Conservation (phyloP, 1,284 basidiomycete species). For the Limonomyces culmigenus region DNA sequence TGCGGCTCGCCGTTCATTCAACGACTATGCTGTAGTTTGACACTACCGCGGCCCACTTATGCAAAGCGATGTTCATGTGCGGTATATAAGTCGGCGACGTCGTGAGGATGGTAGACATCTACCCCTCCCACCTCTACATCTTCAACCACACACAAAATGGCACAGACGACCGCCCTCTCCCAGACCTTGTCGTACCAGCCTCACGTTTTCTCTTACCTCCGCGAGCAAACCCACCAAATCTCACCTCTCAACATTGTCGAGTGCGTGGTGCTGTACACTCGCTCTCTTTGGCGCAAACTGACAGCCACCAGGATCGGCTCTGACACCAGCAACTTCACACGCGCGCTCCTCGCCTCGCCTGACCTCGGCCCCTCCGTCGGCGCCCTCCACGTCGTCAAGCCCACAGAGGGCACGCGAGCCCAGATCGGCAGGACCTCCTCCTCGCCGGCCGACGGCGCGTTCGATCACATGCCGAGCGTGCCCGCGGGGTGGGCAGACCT, state of each 20-base stretch:
- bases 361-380: constrained; percentile 32
- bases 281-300: not conserved
- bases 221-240: too few species aligned
- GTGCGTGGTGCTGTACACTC: constrained; percentile 20
- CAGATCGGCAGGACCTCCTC: constrained; percentile 36
- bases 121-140: too few species aligned
- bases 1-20: too few species aligned
- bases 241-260: constrained; percentile 48
- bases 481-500: constrained; percentile 56
- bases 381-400: constrained; percentile 48
- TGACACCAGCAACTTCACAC: constrained; percentile 69
- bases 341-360: constrained; percentile 48
- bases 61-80: too few species aligned
- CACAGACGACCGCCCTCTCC: too few species aligned
- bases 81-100: too few species aligned
- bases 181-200: too few species aligned
- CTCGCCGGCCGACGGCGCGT: constrained; percentile 38
- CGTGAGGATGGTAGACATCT: too few species aligned
- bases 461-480: constrained; percentile 38
- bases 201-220: too few species aligned
- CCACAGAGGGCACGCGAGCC: constrained; percentile 56
- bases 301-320: constrained; percentile 33
- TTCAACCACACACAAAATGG: too few species aligned
- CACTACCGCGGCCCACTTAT: too few species aligned
- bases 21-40: too few species aligned